Evolutionary conservation across 2,329 filamentous ascomycete species (phyloP).

Genomic region (Gaeumannomyces sp.): DNA sequence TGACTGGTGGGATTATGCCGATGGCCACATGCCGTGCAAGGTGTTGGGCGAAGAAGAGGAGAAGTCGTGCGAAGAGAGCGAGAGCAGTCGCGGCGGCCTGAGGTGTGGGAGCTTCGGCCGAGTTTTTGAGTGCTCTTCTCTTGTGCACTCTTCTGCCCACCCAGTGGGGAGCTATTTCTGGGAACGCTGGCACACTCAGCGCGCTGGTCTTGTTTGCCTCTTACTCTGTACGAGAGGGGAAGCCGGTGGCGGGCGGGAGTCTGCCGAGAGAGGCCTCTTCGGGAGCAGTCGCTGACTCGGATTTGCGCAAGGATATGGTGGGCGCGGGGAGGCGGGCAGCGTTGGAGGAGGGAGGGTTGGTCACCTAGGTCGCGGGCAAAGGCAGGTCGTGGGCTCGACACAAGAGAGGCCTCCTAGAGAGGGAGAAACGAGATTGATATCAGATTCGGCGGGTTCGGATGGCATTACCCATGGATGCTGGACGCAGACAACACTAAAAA

Average conservation of each 20-base stretch:
- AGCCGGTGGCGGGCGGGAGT: not conserved
- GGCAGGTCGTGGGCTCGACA: not conserved
- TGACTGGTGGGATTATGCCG: not conserved
- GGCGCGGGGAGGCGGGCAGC: not conserved
- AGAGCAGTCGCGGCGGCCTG: not conserved
- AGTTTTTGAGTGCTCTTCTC: not conserved
- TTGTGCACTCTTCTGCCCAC: not conserved
- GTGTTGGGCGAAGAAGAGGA: not conserved
- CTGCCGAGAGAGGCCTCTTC: not conserved
- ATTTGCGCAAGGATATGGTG: not conserved
- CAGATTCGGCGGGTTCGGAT: not conserved
- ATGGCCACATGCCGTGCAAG: conserved; percentile 4
- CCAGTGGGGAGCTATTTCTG: not conserved
- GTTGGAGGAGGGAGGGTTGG: not conserved
- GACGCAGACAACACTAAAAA: not conserved
- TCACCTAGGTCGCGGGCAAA: not conserved
- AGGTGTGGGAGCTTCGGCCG: not conserved
- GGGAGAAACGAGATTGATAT: not conserved
- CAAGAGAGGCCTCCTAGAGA: not conserved
- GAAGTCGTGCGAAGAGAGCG: not conserved
- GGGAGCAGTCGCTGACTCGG: not conserved
- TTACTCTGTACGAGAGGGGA: not conserved
- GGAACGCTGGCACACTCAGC: no score
- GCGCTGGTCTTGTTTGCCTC: not conserved
- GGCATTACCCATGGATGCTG: not conserved